Percentiles rank a stretch among this genome's conserved stretches.
These are phyloP conservation scores for Synchytrium microbalum DNA, from an alignment of 371 early-diverging fungal genomes.

Conservation along the genomic window DNA sequence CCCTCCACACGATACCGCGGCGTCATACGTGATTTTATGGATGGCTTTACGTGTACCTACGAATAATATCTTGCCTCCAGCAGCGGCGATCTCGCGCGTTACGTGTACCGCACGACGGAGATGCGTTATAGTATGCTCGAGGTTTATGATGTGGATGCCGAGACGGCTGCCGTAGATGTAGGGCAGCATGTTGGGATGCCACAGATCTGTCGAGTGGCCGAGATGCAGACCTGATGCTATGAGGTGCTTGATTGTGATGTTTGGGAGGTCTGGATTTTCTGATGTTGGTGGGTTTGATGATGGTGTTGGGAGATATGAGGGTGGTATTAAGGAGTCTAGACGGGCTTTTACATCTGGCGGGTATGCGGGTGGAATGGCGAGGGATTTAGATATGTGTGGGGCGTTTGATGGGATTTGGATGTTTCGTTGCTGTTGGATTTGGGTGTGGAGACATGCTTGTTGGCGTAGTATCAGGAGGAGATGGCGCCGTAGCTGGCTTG, in stretches of 20 bases:
- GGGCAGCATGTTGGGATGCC: constrained; percentile 77
- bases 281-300: neutral
- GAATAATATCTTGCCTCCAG: constrained; percentile 83
- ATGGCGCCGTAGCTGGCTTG: neutral
- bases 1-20: constrained; percentile 67
- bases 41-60: constrained; percentile 71
- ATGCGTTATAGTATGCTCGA: constrained; percentile 85
- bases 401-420: neutral
- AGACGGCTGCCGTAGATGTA: constrained; percentile 85
- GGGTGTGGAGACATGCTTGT: neutral
- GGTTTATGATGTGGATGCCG: constrained; percentile 89
- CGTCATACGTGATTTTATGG: constrained; percentile 63
- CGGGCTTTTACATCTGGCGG: neutral
- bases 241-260: constrained; percentile 52
- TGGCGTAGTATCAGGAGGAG: neutral
- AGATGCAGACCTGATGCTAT: constrained; percentile 85
- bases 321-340: neutral
- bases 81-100: constrained; percentile 60
- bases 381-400: neutral
- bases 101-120: constrained; percentile 78
- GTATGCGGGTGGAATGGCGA: neutral
- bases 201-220: constrained; percentile 71
- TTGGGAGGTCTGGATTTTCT: neutral
- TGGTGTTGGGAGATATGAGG: neutral
- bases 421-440: neutral